Conservation (phyloP, 192 early-diverging fungal genomes). For the Powellomyces hirtus region DNA sequence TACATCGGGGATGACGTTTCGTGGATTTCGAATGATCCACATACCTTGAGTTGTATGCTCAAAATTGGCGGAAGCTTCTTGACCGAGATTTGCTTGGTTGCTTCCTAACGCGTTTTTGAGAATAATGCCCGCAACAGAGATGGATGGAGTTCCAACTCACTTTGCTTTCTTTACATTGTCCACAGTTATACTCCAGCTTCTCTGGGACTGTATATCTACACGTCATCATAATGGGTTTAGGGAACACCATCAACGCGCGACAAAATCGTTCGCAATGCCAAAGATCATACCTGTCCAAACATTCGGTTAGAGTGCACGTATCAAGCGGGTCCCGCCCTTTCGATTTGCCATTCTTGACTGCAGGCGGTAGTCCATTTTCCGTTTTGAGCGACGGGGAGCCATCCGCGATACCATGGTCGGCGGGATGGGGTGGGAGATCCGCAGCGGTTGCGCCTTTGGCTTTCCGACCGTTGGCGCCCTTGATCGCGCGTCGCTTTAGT, state of each 20-base stretch:
- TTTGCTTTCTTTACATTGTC: conserved; percentile 14
- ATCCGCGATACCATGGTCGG: not conserved
- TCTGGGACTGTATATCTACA: conserved; percentile 76
- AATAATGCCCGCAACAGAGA: not conserved
- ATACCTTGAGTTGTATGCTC: conserved; percentile 86
- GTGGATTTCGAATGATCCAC: not conserved
- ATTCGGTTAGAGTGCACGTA: conserved; percentile 54
- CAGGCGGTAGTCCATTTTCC: not conserved
- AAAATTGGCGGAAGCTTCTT: conserved; percentile 85
- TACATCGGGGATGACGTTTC: not conserved
- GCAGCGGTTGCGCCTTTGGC: not conserved
- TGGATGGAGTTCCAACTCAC: not conserved
- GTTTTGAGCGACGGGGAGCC: too few species aligned
- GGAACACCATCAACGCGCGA: too few species aligned
- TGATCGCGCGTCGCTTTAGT: conserved; percentile 48
- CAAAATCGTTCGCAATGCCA: too few species aligned
- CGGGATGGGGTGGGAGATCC: not conserved
- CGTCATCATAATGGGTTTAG: not conserved
- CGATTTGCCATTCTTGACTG: not conserved
- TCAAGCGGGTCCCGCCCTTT: conserved; percentile 4
- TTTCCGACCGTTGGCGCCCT: not conserved
- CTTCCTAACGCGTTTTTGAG: conserved; percentile 49
- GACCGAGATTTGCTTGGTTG: conserved; percentile 85
- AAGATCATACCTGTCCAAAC: conserved; percentile 57
- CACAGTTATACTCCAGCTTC: conserved; percentile 50